Conservation (phyloP, 495 filamentous ascomycete genomes). For the Pyrenula massariospora region DNA sequence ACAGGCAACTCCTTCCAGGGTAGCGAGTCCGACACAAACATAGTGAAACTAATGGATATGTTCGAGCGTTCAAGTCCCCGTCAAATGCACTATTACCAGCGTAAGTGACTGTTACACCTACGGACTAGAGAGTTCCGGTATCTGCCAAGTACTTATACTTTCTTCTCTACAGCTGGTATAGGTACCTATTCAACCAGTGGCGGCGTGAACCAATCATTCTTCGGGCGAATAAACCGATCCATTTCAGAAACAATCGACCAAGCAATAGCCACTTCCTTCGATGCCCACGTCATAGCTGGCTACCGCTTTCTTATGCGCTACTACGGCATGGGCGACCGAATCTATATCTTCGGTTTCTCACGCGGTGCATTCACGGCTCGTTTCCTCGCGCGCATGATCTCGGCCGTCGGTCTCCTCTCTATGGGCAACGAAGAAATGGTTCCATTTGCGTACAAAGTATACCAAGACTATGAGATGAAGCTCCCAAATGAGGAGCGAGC, state of each 20-base stretch:
- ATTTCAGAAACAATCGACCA: slow-evolving; percentile 17
- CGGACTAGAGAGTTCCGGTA: too few species aligned
- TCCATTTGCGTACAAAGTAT: slow-evolving; percentile 17
- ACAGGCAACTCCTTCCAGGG: slow-evolving; percentile 20
- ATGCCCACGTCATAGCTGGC: slow-evolving; percentile 31
- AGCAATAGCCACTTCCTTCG: slow-evolving; percentile 29
- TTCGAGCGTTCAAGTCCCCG: slow-evolving; percentile 11
- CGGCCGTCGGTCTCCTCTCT: slow-evolving; percentile 29
- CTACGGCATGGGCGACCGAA: slow-evolving; percentile 22
- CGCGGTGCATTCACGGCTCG: slow-evolving; percentile 38
- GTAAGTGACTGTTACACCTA: slow-evolving; percentile 5
- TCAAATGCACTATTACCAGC: slow-evolving; percentile 16
- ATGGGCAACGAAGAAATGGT: slow-evolving; percentile 36
- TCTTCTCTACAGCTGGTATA: slow-evolving; percentile 12
- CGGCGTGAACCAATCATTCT: slow-evolving; percentile 3
- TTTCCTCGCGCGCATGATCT: slow-evolving; percentile 34
- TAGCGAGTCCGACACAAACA: slow-evolving; percentile 17
- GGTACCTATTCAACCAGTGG: slow-evolving; percentile 8
- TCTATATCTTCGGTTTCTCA: slow-evolving; percentile 39
- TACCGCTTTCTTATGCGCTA: slow-evolving; percentile 37
- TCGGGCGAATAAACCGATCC: slow-evolving; percentile 4
- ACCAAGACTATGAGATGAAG: slow-evolving; percentile 11
- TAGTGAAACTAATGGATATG: slow-evolving; percentile 21
- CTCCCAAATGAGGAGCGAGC: neutral
- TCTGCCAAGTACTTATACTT: too few species aligned